Evolutionary conservation across 208 protist genomes (phyloP).

Genomic region (Crithidia acanthocephali): DNA sequence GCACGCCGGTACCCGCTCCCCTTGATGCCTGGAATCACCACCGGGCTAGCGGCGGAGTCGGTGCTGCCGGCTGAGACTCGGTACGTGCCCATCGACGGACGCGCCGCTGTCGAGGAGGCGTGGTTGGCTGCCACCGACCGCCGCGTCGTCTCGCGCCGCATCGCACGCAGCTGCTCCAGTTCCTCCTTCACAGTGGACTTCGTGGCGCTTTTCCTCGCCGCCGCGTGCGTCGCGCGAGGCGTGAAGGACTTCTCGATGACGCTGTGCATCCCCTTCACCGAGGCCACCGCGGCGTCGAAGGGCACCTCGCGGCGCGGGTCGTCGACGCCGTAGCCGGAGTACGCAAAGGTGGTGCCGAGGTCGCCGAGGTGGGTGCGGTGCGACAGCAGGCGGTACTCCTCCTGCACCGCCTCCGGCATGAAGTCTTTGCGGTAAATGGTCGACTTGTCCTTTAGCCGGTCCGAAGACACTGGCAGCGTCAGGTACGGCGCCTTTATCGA

Average conservation of each 20-base stretch:
- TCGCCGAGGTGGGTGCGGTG: conserved; percentile 67
- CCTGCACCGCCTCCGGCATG: conserved; percentile 35
- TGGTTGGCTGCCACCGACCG: conserved; percentile 15
- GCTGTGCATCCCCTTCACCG: conserved; percentile 52
- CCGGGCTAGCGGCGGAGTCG: conserved; percentile 3
- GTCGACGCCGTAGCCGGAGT: conserved; percentile 67
- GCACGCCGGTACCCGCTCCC: conserved; percentile 63
- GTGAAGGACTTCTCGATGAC: conserved; percentile 63
- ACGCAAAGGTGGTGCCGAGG: conserved; percentile 68
- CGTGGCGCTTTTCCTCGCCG: background rate
- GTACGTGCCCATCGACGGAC: background rate
- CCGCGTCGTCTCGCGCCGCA: conserved; percentile 42
- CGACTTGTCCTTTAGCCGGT: conserved; percentile 38
- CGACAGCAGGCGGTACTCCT: conserved; percentile 58
- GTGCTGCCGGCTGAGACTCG: background rate
- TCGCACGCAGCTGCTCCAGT: conserved; percentile 55
- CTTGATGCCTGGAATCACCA: conserved; percentile 60
- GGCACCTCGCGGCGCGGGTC: conserved; percentile 59
- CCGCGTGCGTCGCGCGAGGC: conserved; percentile 34
- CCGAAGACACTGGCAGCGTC: conserved; percentile 57
- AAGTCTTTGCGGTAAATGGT: conserved; percentile 76
- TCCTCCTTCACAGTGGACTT: conserved; percentile 41
- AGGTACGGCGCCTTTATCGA: conserved; percentile 78
- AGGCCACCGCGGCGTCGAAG: conserved; percentile 58
- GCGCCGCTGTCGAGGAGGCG: conserved; percentile 2